phyloP scores from a whole-genome alignment of 768 basidiomycete genomes.

The Leccinum uliginosum region DNA sequence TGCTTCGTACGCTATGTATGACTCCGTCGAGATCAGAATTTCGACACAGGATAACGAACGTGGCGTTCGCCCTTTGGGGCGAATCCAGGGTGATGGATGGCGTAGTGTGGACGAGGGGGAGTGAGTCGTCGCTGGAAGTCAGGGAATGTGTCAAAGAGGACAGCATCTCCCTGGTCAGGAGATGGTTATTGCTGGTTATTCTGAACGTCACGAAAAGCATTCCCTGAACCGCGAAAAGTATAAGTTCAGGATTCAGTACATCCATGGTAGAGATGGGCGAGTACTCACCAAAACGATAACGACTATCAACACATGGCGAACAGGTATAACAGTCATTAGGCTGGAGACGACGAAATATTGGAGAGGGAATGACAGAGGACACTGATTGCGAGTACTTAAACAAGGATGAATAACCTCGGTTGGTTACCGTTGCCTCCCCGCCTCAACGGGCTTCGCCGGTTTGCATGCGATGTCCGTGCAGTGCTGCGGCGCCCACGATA shows the following conservation, averaged over 20 bases:
- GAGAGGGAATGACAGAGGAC: not conserved
- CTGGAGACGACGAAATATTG: not conserved
- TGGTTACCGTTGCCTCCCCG: not conserved
- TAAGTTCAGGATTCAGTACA: not conserved
- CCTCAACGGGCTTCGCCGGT: not conserved
- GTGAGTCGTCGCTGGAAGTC: not conserved
- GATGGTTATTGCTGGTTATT: not conserved
- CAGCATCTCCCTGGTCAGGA: constrained; percentile 1
- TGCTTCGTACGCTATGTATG: constrained; percentile 44
- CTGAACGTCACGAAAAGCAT: constrained; percentile 14
- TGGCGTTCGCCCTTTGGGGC: constrained; percentile 46
- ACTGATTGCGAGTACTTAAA: not conserved
- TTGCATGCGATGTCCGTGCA: not conserved
- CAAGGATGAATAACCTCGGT: not conserved
- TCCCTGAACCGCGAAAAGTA: constrained; percentile 1
- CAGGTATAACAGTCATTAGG: constrained; percentile 14
- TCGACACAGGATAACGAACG: constrained; percentile 53
- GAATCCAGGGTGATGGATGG: not conserved
- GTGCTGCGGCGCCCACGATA: not conserved
- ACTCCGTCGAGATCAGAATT: constrained; percentile 45
- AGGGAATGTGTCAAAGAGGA: not conserved
- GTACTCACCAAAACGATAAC: constrained; percentile 20
- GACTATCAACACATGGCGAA: constrained; percentile 19
- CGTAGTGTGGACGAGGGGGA: not conserved
- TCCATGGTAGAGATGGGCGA: not conserved